phyloP scores from a whole-genome alignment of 805 yeast genomes.

The Isabelozyma rhagii region DNA sequence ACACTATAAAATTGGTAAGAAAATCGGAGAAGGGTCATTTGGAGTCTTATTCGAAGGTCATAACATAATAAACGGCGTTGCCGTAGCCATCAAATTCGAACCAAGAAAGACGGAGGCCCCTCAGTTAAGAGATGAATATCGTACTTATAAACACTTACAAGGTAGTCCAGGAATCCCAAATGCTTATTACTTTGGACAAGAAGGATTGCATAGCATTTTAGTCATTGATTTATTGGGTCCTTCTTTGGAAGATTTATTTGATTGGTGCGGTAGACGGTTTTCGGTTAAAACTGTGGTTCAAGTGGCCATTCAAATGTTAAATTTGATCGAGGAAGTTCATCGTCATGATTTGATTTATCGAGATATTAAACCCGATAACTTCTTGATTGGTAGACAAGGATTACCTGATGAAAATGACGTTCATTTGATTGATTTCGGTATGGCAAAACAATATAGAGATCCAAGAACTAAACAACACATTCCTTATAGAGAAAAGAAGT shows the following conservation, averaged over 20 bases:
- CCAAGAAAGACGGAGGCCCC: conserved; percentile 82
- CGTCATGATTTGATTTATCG: conserved; percentile 74
- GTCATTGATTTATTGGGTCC: conserved; percentile 79
- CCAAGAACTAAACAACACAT: conserved; percentile 78
- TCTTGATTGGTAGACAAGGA: conserved; percentile 64
- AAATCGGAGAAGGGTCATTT: conserved; percentile 85
- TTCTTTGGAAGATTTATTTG: conserved; percentile 77
- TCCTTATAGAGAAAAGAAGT: conserved; percentile 77
- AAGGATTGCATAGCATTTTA: conserved; percentile 74
- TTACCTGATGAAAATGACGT: conserved; percentile 61
- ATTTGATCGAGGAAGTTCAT: conserved; percentile 68
- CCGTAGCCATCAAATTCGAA: conserved; percentile 80
- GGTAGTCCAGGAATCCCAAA: conserved; percentile 75
- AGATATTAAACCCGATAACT: conserved; percentile 83
- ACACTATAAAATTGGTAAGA: conserved; percentile 77
- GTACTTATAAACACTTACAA: conserved; percentile 70
- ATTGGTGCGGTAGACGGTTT: conserved; percentile 82
- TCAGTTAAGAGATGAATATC: conserved; percentile 75
- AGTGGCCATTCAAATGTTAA: conserved; percentile 75
- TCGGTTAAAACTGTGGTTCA: conserved; percentile 70
- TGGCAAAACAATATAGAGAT: conserved; percentile 83
- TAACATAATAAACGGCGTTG: conserved; percentile 58
- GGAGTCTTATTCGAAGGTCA: conserved; percentile 83
- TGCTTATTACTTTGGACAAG: conserved; percentile 83
- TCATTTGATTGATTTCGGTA: conserved; percentile 78